Percentiles rank a stretch among this genome's conserved stretches.
phyloP scores from a whole-genome alignment of 805 yeast species.

The Kockiozyma suomiensis region DNA sequence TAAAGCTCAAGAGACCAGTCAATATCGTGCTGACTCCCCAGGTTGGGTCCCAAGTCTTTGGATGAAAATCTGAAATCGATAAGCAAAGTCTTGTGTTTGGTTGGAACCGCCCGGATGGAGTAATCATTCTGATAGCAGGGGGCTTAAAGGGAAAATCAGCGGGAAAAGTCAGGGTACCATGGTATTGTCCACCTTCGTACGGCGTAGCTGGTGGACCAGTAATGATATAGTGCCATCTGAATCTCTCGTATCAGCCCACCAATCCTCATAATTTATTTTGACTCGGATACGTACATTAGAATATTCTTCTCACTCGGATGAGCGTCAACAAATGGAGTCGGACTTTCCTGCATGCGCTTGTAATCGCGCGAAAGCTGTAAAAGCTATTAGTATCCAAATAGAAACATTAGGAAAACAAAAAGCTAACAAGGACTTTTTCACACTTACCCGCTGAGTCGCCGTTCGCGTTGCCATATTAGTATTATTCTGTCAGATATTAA shows the following conservation, averaged over 20 bases:
- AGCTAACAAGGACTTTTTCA: background rate
- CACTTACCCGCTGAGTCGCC: slow-evolving; percentile 41
- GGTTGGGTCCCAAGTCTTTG: slow-evolving; percentile 94
- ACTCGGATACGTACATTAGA: slow-evolving; percentile 51
- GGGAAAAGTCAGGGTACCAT: slow-evolving; percentile 84
- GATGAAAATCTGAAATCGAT: slow-evolving; percentile 93
- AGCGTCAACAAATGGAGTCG: slow-evolving; percentile 83
- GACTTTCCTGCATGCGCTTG: slow-evolving; percentile 70
- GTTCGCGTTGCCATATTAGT: slow-evolving; percentile 41
- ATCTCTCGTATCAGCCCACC: background rate
- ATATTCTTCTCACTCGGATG: slow-evolving; percentile 86
- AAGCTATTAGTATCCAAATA: background rate
- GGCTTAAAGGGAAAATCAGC: slow-evolving; percentile 89
- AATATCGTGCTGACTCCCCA: slow-evolving; percentile 91
- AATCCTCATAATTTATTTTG: background rate
- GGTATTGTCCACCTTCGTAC: slow-evolving; percentile 79
- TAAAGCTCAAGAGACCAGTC: slow-evolving; percentile 83
- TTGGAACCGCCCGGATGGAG: slow-evolving; percentile 87
- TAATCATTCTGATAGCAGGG: slow-evolving; percentile 83
- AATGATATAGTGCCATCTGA: slow-evolving; percentile 77
- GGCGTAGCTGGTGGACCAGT: slow-evolving; percentile 86
- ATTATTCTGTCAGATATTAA: background rate
- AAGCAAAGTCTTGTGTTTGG: slow-evolving; percentile 81
- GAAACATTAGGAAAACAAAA: slow-evolving; percentile 20
- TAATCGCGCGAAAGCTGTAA: slow-evolving; percentile 71